Evolutionary conservation across 805 yeast genomes (phyloP).

Genomic region (Myxozyma monticola): DNA sequence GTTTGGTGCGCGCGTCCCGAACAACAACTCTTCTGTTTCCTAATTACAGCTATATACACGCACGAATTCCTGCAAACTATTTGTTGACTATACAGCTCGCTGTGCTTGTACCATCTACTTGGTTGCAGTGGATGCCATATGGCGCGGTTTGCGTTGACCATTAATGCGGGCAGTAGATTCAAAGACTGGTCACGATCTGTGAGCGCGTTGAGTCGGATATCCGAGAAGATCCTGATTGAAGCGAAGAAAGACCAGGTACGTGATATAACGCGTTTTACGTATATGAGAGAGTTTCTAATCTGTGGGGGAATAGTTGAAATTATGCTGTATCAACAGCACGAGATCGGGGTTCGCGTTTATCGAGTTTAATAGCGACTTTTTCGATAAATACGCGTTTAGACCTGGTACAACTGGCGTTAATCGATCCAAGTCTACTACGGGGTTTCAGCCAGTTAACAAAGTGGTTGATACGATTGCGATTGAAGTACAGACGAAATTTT

Average conservation of each 20-base stretch:
- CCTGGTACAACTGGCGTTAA: neutral
- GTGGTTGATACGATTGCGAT: neutral
- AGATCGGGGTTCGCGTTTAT: constrained; percentile 20
- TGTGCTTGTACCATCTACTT: too few relatives aligned
- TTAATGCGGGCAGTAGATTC: constrained; percentile 12
- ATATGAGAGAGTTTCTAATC: too few relatives aligned
- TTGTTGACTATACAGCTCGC: too few relatives aligned
- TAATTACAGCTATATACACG: too few relatives aligned
- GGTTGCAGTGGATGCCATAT: too few relatives aligned
- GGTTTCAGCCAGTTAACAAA: constrained; percentile 1
- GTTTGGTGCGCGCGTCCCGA: too few relatives aligned
- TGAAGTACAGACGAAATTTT: constrained; percentile 19
- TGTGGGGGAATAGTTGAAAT: constrained; percentile 11
- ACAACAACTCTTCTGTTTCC: too few relatives aligned
- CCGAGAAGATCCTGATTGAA: constrained; percentile 19
- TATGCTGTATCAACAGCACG: constrained; percentile 15
- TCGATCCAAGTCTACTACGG: neutral
- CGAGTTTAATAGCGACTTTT: constrained; percentile 9
- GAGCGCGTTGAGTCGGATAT: constrained; percentile 14
- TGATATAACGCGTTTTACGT: too few relatives aligned
- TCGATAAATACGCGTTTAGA: constrained; percentile 8
- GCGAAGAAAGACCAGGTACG: constrained; percentile 9
- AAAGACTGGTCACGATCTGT: constrained; percentile 29
- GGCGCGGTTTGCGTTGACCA: constrained; percentile 23
- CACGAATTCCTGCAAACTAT: too few relatives aligned